A percentile compares a stretch with the other conserved stretches of the same genome.
Evolutionary conservation across 176 grass and related monocot genomes (phyloP).

Genomic region (Aegilops umbellulata): DNA sequence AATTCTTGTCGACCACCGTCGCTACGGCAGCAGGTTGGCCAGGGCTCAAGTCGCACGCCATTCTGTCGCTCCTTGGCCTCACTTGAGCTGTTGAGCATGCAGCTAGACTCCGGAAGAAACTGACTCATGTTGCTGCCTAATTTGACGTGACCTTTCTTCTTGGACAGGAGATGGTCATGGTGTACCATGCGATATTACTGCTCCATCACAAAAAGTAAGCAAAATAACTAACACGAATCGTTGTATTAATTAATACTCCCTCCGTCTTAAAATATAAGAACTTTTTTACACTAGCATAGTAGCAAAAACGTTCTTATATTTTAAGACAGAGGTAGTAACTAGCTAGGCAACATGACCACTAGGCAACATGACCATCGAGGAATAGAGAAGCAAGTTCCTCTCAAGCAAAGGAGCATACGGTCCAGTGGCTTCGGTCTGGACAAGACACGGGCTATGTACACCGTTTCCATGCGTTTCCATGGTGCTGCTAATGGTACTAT

Average conservation of each 20-base stretch:
- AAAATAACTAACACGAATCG: too few relatives aligned
- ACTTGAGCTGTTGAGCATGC: neutral
- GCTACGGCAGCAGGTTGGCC: constrained; percentile 33
- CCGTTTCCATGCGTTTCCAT: constrained; percentile 8
- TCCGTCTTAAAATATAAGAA: too few relatives aligned
- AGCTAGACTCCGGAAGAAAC: neutral
- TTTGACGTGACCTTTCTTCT: neutral
- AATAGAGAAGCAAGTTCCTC: neutral
- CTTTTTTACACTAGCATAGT: too few relatives aligned
- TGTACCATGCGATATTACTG: neutral
- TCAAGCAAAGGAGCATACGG: constrained; percentile 18
- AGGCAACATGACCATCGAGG: neutral
- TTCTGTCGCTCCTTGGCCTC: neutral
- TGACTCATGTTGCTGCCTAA: neutral
- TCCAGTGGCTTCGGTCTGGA: neutral
- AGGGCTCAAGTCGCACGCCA: constrained; percentile 22
- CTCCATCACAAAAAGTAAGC: neutral
- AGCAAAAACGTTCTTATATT: too few relatives aligned
- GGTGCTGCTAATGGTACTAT: neutral
- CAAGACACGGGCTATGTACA: neutral
- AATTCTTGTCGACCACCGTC: constrained; percentile 21
- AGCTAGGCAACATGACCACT: neutral
- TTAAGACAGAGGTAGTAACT: too few relatives aligned
- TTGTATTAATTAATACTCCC: too few relatives aligned
- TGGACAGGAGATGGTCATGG: neutral